Percentiles rank a stretch among this genome's conserved stretches.
Evolutionary conservation across 2,329 filamentous ascomycete genomes (phyloP).

Genomic region (Pyrenophora teres): DNA sequence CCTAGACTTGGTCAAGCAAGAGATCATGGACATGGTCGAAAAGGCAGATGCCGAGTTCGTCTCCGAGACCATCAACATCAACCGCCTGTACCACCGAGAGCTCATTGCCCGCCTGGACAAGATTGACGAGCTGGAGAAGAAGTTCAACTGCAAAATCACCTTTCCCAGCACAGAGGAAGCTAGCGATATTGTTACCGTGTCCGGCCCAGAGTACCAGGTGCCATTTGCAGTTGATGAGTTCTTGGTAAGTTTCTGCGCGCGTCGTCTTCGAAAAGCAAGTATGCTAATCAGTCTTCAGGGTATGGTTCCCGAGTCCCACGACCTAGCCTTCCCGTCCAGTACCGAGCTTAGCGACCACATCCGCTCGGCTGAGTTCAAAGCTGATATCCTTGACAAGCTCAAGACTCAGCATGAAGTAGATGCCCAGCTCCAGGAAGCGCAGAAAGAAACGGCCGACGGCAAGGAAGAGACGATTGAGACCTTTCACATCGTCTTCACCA

Average conservation of each 20-base stretch:
- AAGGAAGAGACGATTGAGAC: conserved; percentile 53
- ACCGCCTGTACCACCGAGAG: conserved; percentile 93
- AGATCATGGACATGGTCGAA: conserved; percentile 99
- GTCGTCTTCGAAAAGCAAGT: not conserved
- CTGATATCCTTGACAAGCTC: conserved; percentile 80
- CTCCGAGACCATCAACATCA: conserved; percentile 88
- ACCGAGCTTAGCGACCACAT: conserved; percentile 79
- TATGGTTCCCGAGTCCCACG: conserved; percentile 97
- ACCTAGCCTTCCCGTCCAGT: conserved; percentile 80
- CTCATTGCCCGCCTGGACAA: conserved; percentile 85
- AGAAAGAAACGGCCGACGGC: conserved; percentile 48
- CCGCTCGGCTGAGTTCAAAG: conserved; percentile 77
- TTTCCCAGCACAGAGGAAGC: conserved; percentile 98
- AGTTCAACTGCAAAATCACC: conserved; percentile 99
- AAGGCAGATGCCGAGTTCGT: conserved; percentile 97
- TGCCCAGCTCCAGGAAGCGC: conserved; percentile 67
- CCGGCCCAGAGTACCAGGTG: conserved; percentile 96
- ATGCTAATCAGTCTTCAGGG: conserved; percentile 61
- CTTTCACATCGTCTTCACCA: conserved; percentile 71
- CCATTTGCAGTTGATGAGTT: conserved; percentile 96
- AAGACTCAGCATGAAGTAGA: conserved; percentile 92
- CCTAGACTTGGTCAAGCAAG: conserved; percentile 94
- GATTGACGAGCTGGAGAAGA: conserved; percentile 95
- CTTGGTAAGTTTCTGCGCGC: conserved; percentile 59
- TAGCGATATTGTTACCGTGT: conserved; percentile 93